Evolutionary conservation across 1,284 basidiomycete species (phyloP).

Genomic region (Tylopilus orsonianus): DNA sequence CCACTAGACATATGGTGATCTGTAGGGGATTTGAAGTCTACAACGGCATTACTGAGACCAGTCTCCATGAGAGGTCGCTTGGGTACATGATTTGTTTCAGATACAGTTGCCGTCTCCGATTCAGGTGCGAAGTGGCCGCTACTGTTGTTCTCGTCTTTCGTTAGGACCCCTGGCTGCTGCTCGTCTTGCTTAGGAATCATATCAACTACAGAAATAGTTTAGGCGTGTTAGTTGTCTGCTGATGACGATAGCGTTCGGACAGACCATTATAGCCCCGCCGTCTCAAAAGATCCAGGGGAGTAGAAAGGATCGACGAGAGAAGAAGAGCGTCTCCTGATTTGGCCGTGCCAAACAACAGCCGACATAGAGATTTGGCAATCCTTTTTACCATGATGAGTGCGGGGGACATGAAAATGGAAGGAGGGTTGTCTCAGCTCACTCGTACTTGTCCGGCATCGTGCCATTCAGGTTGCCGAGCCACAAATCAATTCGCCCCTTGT

Average conservation of each 20-base stretch:
- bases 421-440: conserved; percentile 53
- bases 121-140: not conserved
- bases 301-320: conserved; percentile 88
- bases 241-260: not conserved
- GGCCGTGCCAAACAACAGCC: conserved; percentile 67
- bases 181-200: not conserved
- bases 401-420: not conserved
- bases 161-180: not conserved
- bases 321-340: conserved; percentile 80
- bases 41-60: not conserved
- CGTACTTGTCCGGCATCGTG: conserved; percentile 79
- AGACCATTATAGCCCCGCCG: conserved; percentile 58
- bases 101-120: not conserved
- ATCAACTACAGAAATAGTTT: not conserved
- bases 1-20: no score
- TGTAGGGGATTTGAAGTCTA: not conserved
- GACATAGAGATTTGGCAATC: conserved; percentile 75
- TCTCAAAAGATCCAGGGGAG: conserved; percentile 78
- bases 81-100: not conserved
- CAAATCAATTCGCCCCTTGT: not conserved
- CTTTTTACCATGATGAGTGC: conserved; percentile 34
- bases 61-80: not conserved
- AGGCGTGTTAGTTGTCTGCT: not conserved
- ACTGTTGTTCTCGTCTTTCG: not conserved
- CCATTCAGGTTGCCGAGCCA: conserved; percentile 1